A percentile compares a stretch with the other conserved stretches of the same genome.
phyloP scores from a whole-genome alignment of 2,329 filamentous ascomycete species.

The Trichoderma arundinaceum region DNA sequence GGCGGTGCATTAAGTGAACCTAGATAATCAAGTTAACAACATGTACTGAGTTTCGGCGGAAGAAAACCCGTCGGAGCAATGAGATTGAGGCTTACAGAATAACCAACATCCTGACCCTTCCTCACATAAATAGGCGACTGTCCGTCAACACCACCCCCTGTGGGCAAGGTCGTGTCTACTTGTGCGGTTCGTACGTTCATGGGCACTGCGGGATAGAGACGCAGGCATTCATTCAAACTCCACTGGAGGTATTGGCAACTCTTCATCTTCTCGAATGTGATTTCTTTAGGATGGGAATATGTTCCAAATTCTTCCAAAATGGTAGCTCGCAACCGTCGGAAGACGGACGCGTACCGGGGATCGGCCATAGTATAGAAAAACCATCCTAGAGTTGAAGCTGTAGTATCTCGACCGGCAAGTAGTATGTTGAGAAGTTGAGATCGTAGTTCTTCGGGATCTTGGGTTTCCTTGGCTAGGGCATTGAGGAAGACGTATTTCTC shows the following conservation, averaged over 20 bases:
- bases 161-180: constrained; percentile 55
- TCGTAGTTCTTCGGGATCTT: constrained; percentile 38
- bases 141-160: constrained; percentile 57
- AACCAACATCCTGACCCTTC: constrained; percentile 53
- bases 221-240: constrained; percentile 37
- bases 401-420: constrained; percentile 63
- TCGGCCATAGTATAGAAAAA: constrained; percentile 51
- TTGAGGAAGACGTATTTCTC: constrained; percentile 43
- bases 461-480: constrained; percentile 44
- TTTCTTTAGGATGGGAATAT: constrained; percentile 39
- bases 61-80: not conserved
- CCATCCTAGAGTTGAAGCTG: constrained; percentile 57
- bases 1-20: constrained; percentile 46
- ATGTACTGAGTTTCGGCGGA: not conserved
- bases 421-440: constrained; percentile 46
- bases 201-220: constrained; percentile 38
- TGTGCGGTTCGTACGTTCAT: constrained; percentile 37
- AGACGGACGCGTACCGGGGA: constrained; percentile 45
- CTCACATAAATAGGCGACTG: constrained; percentile 54
- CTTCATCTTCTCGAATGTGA: constrained; percentile 38
- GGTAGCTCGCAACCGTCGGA: constrained; percentile 49
- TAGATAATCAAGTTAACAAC: constrained; percentile 14
- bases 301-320: constrained; percentile 58
- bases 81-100: constrained; percentile 36
- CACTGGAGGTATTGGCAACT: constrained; percentile 38